phyloP scores from a whole-genome alignment of 1,284 basidiomycete genomes.

The Moesziomyces sp. region DNA sequence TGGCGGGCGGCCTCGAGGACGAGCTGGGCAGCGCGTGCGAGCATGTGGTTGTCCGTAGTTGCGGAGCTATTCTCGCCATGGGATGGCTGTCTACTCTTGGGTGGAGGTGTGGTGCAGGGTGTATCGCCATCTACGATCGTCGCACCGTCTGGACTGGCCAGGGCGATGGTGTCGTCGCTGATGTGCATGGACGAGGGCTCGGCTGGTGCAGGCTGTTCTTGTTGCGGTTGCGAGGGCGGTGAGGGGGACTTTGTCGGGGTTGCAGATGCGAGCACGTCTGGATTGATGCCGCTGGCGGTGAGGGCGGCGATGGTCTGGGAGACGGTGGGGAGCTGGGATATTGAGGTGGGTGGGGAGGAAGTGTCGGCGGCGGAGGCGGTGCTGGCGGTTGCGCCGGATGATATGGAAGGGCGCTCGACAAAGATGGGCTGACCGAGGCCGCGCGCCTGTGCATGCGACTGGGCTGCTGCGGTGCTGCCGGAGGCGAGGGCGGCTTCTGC shows the following conservation, averaged over 20 bases:
- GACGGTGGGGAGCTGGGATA: constrained; percentile 17
- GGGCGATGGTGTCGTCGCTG: not conserved
- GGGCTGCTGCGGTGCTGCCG: constrained; percentile 54
- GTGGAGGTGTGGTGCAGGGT: constrained; percentile 18
- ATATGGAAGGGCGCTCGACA: constrained; percentile 1
- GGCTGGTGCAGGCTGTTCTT: not conserved
- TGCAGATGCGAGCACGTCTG: constrained; percentile 18
- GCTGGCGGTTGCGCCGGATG: not conserved
- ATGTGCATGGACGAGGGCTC: not conserved
- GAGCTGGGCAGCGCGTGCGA: constrained; percentile 47
- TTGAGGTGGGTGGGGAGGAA: not conserved
- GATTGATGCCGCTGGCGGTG: constrained; percentile 33
- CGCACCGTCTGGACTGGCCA: constrained; percentile 2
- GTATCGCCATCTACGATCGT: constrained; percentile 15
- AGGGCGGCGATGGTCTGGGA: constrained; percentile 38
- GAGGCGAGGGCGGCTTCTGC: constrained; percentile 24
- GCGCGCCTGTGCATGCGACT: constrained; percentile 30
- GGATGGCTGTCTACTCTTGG: constrained; percentile 21
- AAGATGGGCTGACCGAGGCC: constrained; percentile 44
- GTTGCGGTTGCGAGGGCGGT: not conserved
- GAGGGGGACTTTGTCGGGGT: not conserved
- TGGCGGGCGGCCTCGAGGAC: constrained; percentile 52
- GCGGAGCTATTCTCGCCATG: constrained; percentile 13
- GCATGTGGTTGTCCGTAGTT: constrained; percentile 36
- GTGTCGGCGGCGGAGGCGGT: not conserved